phyloP scores from a whole-genome alignment of 129 eudicot species.

The Glebionis coronaria region DNA sequence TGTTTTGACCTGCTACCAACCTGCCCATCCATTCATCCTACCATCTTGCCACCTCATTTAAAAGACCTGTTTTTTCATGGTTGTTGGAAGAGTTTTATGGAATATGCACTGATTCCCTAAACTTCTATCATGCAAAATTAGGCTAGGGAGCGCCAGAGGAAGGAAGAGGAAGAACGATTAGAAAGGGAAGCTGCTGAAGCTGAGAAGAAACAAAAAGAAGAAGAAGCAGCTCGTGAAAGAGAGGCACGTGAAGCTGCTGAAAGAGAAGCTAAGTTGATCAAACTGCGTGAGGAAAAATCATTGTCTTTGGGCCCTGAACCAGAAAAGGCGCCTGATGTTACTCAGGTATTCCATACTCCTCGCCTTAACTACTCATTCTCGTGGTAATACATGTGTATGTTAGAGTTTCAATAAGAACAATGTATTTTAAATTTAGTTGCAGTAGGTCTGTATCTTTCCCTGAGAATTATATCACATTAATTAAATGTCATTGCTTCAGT shows the following conservation, averaged over 20 bases:
- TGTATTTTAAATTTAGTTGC: neutral
- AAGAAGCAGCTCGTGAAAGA: conserved; percentile 89
- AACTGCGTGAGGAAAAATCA: conserved; percentile 71
- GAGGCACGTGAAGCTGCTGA: conserved; percentile 92
- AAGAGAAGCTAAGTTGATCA: conserved; percentile 76
- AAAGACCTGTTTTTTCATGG: conserved; percentile 5
- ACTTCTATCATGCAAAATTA: conserved; percentile 26
- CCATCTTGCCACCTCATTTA: neutral
- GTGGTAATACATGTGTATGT: conserved; percentile 8
- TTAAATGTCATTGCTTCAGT: neutral
- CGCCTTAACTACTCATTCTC: neutral
- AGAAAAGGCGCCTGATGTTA: conserved; percentile 83
- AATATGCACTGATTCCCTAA: conserved; percentile 4
- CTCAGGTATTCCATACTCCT: conserved; percentile 60
- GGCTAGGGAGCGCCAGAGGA: conserved; percentile 89
- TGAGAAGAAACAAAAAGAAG: conserved; percentile 78
- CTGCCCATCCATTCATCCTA: neutral
- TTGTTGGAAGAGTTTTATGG: neutral
- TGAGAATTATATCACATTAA: conserved; percentile 8
- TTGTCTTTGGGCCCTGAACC: conserved; percentile 84
- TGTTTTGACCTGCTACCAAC: neutral
- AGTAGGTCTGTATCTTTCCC: conserved; percentile 13
- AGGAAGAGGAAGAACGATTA: conserved; percentile 76
- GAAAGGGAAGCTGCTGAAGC: conserved; percentile 94
- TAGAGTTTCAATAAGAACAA: neutral